Base-by-base conservation (phyloP, 2,329 filamentous ascomycete genomes). In the Ampelomyces quisqualis region DNA sequence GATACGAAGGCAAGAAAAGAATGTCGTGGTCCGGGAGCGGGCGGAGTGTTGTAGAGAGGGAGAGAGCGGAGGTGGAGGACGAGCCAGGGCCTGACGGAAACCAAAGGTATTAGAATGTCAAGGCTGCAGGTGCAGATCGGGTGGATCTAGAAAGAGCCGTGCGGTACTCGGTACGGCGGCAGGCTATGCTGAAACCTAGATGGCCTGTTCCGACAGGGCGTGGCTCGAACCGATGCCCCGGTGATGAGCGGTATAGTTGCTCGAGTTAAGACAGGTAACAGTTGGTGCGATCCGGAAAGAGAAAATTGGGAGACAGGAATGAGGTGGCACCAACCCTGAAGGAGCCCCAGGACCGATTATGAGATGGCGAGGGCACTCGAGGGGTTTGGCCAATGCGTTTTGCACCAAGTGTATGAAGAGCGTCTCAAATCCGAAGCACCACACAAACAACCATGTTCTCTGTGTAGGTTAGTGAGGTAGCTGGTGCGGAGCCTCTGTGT, bases 1-100 rank as follows among this genome's bases (percentile, higher is more conserved):
- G 64, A 68, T 67, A 64, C 58, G 64, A 67, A 68, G 44, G 40
- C 56, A 65, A 66, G 60, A 59, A 68, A 67, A 58, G 65, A 67
- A 55, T 60, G 65, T 62, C 55, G 57, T 56, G 55, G 64, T 65
- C 62, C 55, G 54, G 53, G 45, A 54, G 59, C 48, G 56, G 40
- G 38, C 52, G 55, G 51, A 56, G 47, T 48, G 55, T 47, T 55
- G 56, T 58, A 54, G 46, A 40, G 45, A 46, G 43, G 40, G 53
- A 53, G 52, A 44, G 51, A 54, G 55, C 47, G 57, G 54, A 59
- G 55, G 55, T 62, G 51, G 54, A 59, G 58, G 61, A 58, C 34
- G 53, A 49, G 47, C 49, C 55, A 57, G 64, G 54, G 53, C 57
- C 48, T 51, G 44, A 51, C 49, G 63, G 63, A 56, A 37, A 57